phyloP scores from a whole-genome alignment of 768 basidiomycete genomes.

The Gymnopilus dilepis region DNA sequence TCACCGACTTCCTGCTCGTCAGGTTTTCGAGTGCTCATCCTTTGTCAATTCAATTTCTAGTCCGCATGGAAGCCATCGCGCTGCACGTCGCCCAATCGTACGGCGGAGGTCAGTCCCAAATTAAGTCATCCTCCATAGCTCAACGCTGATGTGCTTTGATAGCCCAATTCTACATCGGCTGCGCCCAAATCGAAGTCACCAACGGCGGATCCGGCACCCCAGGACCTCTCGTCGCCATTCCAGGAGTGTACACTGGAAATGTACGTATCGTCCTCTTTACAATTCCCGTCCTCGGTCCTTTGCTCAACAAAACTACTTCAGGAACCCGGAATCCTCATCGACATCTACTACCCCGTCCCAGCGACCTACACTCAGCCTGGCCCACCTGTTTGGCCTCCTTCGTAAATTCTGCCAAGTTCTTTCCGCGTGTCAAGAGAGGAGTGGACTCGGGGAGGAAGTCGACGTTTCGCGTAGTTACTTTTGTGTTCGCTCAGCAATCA shows the following conservation, averaged over 20 bases:
- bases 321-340: constrained; percentile 24
- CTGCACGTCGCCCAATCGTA: constrained; percentile 40
- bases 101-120: constrained; percentile 36
- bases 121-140: no score
- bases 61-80: constrained; percentile 46
- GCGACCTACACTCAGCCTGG: constrained; percentile 18
- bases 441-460: no score
- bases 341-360: constrained; percentile 23
- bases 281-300: background rate
- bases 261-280: constrained; percentile 3
- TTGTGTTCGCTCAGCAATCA: no score
- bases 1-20: no score
- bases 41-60: constrained; percentile 3
- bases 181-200: constrained; percentile 46
- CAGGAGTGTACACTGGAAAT: constrained; percentile 24
- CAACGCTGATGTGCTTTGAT: background rate
- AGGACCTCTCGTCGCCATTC: constrained; percentile 23
- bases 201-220: constrained; percentile 37
- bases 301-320: background rate
- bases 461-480: no score
- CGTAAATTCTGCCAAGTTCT: background rate
- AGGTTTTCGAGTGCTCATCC: no score
- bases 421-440: no score
- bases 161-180: constrained; percentile 42
- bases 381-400: constrained; percentile 9